Evolutionary conservation across 2,329 filamentous ascomycete species (phyloP).

Genomic region (Xylariales sp.): DNA sequence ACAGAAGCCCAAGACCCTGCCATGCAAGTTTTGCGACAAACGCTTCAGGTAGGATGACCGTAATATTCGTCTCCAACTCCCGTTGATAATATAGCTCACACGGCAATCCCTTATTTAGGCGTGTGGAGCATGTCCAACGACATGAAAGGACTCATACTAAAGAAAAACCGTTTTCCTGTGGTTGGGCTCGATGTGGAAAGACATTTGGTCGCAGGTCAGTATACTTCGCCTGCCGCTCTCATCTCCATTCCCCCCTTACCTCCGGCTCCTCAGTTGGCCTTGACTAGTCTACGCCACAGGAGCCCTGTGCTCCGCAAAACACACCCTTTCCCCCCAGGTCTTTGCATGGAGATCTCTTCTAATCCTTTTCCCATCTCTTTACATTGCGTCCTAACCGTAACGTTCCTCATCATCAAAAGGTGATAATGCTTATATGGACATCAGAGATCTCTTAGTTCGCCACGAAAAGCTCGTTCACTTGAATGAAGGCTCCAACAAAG

Average conservation of each 20-base stretch:
- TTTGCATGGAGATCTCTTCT: slow-evolving; percentile 33
- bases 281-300: slow-evolving; percentile 34
- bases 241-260: slow-evolving; percentile 30
- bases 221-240: slow-evolving; percentile 41
- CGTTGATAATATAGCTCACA: slow-evolving; percentile 56
- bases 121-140: slow-evolving; percentile 72
- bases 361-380: slow-evolving; percentile 35
- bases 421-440: slow-evolving; percentile 68
- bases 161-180: slow-evolving; percentile 72
- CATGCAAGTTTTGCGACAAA: slow-evolving; percentile 73
- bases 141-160: slow-evolving; percentile 74
- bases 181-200: slow-evolving; percentile 70
- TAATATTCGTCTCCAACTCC: slow-evolving; percentile 39
- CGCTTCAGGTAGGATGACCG: slow-evolving; percentile 65
- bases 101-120: slow-evolving; percentile 58
- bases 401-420: slow-evolving; percentile 37
- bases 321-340: slow-evolving; percentile 34
- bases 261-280: slow-evolving; percentile 38
- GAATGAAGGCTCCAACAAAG: slow-evolving; percentile 67
- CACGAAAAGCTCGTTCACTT: slow-evolving; percentile 74
- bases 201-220: slow-evolving; percentile 72
- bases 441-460: slow-evolving; percentile 71
- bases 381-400: slow-evolving; percentile 35
- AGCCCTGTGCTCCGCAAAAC: slow-evolving; percentile 38
- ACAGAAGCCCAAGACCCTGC: slow-evolving; percentile 71